A percentile compares a stretch with the other conserved stretches of the same genome.
Conservation (phyloP, 2,329 filamentous ascomycete species). For the Ophiocordyceps camponoti-floridani region DNA sequence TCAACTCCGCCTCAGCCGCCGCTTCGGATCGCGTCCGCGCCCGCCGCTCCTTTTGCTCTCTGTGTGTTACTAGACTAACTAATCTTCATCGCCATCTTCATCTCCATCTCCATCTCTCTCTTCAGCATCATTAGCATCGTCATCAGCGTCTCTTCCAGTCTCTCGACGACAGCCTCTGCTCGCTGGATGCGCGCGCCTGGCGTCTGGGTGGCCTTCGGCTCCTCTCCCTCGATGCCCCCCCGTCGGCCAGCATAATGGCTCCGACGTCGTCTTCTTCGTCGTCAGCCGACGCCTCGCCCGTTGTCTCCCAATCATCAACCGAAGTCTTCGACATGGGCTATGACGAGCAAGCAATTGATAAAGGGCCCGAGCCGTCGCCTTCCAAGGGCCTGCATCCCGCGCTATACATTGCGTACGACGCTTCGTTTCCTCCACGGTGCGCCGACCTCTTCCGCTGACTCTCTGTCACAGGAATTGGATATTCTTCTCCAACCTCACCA, state of each 20-base stretch:
- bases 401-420: conserved; percentile 13
- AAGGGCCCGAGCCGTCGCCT: neutral
- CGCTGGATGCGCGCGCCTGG: neutral
- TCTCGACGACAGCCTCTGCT: neutral
- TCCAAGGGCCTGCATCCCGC: conserved; percentile 13
- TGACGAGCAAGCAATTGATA: conserved; percentile 8
- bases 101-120: neutral
- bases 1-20: too few species aligned
- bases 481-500: conserved; percentile 65
- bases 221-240: neutral
- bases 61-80: too few species aligned
- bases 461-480: conserved; percentile 49
- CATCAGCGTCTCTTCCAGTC: neutral
- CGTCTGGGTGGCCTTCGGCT: neutral
- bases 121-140: neutral
- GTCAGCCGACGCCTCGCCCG: neutral
- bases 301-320: neutral
- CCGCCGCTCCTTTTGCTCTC: too few species aligned
- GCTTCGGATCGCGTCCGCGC: too few species aligned
- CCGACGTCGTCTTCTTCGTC: neutral
- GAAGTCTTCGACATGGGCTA: conserved; percentile 6
- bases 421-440: neutral
- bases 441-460: neutral
- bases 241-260: neutral
- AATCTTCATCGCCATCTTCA: neutral